Conservation (phyloP, 352 stramenopile genomes). For the Phytophthora sojae region DNA sequence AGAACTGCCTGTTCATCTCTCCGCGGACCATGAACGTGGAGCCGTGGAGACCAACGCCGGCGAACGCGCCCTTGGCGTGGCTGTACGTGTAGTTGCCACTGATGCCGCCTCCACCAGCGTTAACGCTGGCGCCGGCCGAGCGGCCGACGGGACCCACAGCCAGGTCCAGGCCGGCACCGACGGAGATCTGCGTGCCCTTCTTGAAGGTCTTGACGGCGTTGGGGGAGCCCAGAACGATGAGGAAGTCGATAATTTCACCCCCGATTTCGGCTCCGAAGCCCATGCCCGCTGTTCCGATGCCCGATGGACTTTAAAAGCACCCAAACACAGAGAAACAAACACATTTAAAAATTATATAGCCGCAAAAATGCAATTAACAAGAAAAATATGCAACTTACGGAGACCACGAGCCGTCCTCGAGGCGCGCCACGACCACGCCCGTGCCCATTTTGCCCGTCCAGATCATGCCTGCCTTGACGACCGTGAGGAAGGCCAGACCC, state of each 20-base stretch:
- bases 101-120: constrained; percentile 78
- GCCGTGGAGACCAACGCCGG: constrained; percentile 79
- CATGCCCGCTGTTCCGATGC: constrained; percentile 82
- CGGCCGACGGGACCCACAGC: constrained; percentile 78
- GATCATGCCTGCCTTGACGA: constrained; percentile 87
- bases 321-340: too few relatives aligned
- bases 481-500: constrained; percentile 86
- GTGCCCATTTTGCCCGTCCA: constrained; percentile 88
- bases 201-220: constrained; percentile 85
- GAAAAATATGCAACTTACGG: constrained; percentile 18
- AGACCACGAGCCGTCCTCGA: constrained; percentile 88
- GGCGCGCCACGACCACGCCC: constrained; percentile 77
- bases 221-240: constrained; percentile 86
- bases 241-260: constrained; percentile 90
- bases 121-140: constrained; percentile 73
- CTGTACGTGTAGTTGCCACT: constrained; percentile 90
- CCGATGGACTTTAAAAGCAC: constrained; percentile 46
- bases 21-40: constrained; percentile 86
- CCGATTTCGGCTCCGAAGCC: constrained; percentile 87
- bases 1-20: constrained; percentile 89
- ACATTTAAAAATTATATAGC: too few relatives aligned
- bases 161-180: constrained; percentile 81
- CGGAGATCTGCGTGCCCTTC: constrained; percentile 81
- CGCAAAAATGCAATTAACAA: too few relatives aligned
- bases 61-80: constrained; percentile 84